phyloP scores from a whole-genome alignment of 345 rosid genomes.

The Microthlaspi erraticum region DNA sequence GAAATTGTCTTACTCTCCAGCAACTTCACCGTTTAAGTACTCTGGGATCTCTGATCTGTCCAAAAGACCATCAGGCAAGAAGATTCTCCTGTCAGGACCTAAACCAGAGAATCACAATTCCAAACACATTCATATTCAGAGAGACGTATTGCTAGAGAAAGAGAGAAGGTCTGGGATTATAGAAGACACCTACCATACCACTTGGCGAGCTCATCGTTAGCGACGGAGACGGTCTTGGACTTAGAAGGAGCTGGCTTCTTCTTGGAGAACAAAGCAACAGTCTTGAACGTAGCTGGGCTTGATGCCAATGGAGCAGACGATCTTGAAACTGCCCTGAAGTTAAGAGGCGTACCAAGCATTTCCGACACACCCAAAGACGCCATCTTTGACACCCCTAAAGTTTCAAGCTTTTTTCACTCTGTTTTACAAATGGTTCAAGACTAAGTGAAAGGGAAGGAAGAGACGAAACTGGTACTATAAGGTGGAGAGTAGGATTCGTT shows the following conservation, averaged over 20 bases:
- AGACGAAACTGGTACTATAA: slow-evolving; percentile 50
- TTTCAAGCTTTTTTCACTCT: slow-evolving; percentile 34
- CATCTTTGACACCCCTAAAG: slow-evolving; percentile 33
- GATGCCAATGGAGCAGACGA: slow-evolving; percentile 63
- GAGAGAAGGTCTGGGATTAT: not conserved
- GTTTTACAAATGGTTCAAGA: not conserved
- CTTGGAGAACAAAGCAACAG: slow-evolving; percentile 82
- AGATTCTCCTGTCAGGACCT: slow-evolving; percentile 98
- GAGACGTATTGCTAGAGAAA: not conserved
- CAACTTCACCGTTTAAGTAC: slow-evolving; percentile 95
- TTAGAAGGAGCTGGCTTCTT: slow-evolving; percentile 79
- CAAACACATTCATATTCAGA: slow-evolving; percentile 23
- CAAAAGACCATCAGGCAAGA: slow-evolving; percentile 93
- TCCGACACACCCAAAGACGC: slow-evolving; percentile 87
- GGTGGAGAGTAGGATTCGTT: slow-evolving; percentile 59
- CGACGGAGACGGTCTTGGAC: slow-evolving; percentile 55
- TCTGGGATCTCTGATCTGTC: slow-evolving; percentile 96
- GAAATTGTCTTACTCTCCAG: slow-evolving; percentile 60
- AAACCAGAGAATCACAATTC: slow-evolving; percentile 20
- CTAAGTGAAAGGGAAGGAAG: slow-evolving; percentile 34
- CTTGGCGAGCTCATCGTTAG: slow-evolving; percentile 88
- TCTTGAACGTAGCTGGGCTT: slow-evolving; percentile 64
- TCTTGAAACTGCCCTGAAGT: slow-evolving; percentile 57
- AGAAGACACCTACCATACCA: slow-evolving; percentile 81
- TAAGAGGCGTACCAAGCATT: slow-evolving; percentile 79